A percentile compares a stretch with the other conserved stretches of the same genome.
Conservation (phyloP, 2,329 filamentous ascomycete genomes). For the Alternaria arborescens region DNA sequence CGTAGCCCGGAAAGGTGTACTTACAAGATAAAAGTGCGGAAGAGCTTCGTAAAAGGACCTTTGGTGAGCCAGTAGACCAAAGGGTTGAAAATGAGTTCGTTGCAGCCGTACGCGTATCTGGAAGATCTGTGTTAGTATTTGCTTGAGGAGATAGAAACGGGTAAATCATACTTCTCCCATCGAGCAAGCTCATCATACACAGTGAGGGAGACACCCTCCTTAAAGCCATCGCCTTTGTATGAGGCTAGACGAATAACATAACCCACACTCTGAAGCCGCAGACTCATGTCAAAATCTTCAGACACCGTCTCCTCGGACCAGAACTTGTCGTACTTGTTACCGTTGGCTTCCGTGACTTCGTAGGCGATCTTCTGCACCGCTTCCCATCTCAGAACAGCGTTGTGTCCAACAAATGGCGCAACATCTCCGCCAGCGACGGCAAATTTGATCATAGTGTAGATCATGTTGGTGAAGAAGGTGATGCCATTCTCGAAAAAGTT, state of each 20-base stretch:
- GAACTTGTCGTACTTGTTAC: constrained; percentile 66
- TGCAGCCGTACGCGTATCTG: constrained; percentile 71
- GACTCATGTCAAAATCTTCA: constrained; percentile 79
- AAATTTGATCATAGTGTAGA: constrained; percentile 77
- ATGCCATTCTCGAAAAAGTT: constrained; percentile 80
- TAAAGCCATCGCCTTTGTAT: constrained; percentile 74
- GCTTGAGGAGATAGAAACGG: not conserved
- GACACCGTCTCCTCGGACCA: constrained; percentile 81
- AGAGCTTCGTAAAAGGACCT: constrained; percentile 72
- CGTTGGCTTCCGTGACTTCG: constrained; percentile 41
- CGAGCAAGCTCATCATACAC: constrained; percentile 76
- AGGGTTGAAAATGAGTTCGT: constrained; percentile 75
- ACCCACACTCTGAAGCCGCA: constrained; percentile 73
- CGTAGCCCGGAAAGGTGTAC: not conserved
- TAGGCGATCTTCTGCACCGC: constrained; percentile 65
- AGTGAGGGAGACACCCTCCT: constrained; percentile 76
- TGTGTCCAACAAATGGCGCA: constrained; percentile 80
- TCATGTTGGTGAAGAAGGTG: constrained; percentile 80
- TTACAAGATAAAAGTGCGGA: constrained; percentile 64
- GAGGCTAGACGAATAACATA: constrained; percentile 74
- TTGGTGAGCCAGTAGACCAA: constrained; percentile 67
- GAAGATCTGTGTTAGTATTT: constrained; percentile 2
- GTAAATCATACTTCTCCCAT: constrained; percentile 67
- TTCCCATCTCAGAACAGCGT: constrained; percentile 76
- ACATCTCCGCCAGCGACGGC: constrained; percentile 76